These are phyloP conservation scores for Blattamonas nauphoetae DNA, from an alignment of 78 protist species.

Conservation along the genomic window DNA sequence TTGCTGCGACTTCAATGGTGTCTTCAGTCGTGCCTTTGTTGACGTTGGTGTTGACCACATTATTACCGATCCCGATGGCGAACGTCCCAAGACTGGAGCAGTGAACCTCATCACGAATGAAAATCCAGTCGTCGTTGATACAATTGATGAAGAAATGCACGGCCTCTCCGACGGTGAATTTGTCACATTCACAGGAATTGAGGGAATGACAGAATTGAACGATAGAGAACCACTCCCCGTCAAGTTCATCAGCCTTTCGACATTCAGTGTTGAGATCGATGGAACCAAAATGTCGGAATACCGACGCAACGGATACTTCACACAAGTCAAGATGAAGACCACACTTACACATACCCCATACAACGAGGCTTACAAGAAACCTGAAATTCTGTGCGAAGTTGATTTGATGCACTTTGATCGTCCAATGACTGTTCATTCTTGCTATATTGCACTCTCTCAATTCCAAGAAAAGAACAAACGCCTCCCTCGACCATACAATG, in stretches of 20 bases:
- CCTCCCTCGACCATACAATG: neutral
- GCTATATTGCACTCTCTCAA: neutral
- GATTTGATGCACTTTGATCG: neutral
- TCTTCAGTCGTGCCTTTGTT: conserved; percentile 59
- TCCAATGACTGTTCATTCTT: neutral
- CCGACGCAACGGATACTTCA: conserved; percentile 65
- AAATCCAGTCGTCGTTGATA: conserved; percentile 51
- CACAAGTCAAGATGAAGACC: conserved; percentile 72
- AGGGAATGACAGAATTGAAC: conserved; percentile 79
- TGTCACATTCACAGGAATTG: conserved; percentile 68
- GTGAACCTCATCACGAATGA: conserved; percentile 47
- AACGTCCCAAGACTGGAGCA: conserved; percentile 46
- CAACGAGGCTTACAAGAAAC: neutral
- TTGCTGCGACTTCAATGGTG: conserved; percentile 48
- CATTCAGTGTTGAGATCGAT: conserved; percentile 61
- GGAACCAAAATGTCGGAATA: conserved; percentile 39
- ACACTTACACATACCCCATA: conserved; percentile 42
- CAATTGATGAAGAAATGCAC: conserved; percentile 62
- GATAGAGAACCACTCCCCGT: conserved; percentile 19
- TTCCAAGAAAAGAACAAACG: neutral
- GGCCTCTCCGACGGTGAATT: conserved; percentile 66
- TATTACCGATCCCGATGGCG: conserved; percentile 72
- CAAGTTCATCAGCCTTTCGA: conserved; percentile 35
- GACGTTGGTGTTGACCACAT: conserved; percentile 73
- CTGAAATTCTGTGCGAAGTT: neutral